Conservation (phyloP, 1,284 basidiomycete species). For the Moesziomyces sp. region DNA sequence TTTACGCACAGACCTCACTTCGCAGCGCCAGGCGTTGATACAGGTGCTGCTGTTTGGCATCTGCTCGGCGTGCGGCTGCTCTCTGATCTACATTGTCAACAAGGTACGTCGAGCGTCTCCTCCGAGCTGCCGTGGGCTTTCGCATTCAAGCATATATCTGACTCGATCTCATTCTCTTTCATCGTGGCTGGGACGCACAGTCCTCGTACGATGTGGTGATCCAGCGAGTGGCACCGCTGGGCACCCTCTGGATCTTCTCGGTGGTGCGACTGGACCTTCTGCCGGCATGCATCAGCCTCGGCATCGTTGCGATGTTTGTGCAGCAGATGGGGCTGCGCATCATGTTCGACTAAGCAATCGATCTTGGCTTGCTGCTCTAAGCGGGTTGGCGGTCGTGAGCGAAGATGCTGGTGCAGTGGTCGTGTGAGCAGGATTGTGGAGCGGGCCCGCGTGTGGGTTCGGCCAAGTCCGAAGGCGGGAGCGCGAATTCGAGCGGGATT, state of each 20-base stretch:
- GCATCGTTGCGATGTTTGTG: constrained; percentile 51
- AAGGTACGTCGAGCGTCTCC: constrained; percentile 48
- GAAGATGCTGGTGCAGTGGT: background rate
- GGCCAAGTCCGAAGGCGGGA: constrained; percentile 1
- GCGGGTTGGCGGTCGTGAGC: no score
- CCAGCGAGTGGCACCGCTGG: constrained; percentile 65
- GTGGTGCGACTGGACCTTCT: constrained; percentile 65
- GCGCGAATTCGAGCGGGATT: background rate
- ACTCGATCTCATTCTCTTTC: background rate
- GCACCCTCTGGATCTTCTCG: constrained; percentile 67
- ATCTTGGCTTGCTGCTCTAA: background rate
- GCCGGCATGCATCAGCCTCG: constrained; percentile 58
- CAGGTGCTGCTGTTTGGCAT: constrained; percentile 42
- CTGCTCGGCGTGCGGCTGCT: constrained; percentile 43
- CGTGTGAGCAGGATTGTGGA: background rate
- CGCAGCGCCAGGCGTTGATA: constrained; percentile 37
- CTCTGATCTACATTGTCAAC: constrained; percentile 60
- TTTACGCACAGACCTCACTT: constrained; percentile 50
- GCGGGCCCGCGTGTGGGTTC: background rate
- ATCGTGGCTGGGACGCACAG: constrained; percentile 15
- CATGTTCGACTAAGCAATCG: constrained; percentile 25
- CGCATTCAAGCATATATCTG: no score
- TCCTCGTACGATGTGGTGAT: constrained; percentile 61
- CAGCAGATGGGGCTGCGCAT: constrained; percentile 27
- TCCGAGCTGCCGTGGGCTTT: no score